Conservation (phyloP, 1,284 basidiomycete genomes). For the Malassezia sp. region DNA sequence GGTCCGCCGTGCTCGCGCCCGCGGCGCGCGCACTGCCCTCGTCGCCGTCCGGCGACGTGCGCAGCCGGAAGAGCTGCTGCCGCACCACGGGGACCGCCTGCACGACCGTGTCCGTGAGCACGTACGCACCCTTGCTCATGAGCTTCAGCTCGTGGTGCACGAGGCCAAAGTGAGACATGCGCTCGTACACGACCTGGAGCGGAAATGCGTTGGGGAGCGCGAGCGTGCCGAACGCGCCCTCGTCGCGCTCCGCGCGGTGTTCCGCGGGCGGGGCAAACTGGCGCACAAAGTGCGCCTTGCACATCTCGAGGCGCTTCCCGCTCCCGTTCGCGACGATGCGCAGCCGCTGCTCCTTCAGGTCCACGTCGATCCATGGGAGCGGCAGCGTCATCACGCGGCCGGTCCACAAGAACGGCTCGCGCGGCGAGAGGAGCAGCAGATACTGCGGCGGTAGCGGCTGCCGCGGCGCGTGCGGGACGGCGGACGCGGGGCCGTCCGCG, state of each 20-base stretch:
- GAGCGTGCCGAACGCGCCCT: background rate
- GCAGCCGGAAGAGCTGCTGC: constrained; percentile 19
- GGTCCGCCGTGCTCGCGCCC: constrained; percentile 1
- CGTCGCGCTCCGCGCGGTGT: background rate
- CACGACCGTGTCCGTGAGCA: constrained; percentile 88
- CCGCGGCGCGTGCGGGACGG: background rate
- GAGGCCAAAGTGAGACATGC: constrained; percentile 77
- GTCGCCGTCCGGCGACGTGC: constrained; percentile 13
- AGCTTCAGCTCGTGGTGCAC: constrained; percentile 84
- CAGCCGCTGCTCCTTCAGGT: constrained; percentile 39
- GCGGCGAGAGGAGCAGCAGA: constrained; percentile 74
- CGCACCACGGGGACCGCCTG: constrained; percentile 49
- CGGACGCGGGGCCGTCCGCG: background rate
- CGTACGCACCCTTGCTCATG: constrained; percentile 75
- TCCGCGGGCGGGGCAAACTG: constrained; percentile 19
- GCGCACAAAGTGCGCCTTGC: constrained; percentile 63
- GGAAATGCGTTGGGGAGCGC: constrained; percentile 30
- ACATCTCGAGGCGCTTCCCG: constrained; percentile 60
- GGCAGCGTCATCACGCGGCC: constrained; percentile 60
- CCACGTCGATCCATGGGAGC: constrained; percentile 34
- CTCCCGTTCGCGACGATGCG: constrained; percentile 57
- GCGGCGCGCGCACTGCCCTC: constrained; percentile 3
- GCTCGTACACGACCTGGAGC: constrained; percentile 60
- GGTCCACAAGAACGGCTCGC: constrained; percentile 82
- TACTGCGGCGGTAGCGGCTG: constrained; percentile 51